These are phyloP conservation scores for Sphaerostilbella broomeana DNA, from an alignment of 2,329 filamentous ascomycete species.

Conservation along the genomic window DNA sequence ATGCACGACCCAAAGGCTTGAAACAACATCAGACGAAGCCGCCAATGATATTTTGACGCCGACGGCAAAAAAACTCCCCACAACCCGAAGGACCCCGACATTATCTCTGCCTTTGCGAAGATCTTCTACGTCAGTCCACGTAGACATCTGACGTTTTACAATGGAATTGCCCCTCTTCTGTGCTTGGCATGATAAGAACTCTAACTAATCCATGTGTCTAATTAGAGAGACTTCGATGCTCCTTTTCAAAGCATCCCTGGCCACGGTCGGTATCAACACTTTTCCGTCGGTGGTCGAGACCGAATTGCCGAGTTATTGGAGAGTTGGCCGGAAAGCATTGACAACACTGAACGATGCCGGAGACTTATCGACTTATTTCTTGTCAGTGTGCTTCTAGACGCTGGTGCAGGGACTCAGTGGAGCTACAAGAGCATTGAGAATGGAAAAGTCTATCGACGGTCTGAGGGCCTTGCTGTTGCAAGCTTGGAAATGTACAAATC, in stretches of 20 bases:
- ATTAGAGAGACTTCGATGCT: slow-evolving; percentile 48
- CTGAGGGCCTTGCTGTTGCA: slow-evolving; percentile 77
- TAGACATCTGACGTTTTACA: neutral
- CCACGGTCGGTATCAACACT: slow-evolving; percentile 83
- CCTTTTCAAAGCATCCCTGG: slow-evolving; percentile 63
- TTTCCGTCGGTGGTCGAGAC: slow-evolving; percentile 71
- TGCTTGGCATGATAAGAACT: neutral
- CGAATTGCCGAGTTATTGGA: slow-evolving; percentile 64
- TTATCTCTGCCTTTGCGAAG: no score
- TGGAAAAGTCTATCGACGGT: slow-evolving; percentile 72
- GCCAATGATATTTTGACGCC: no score
- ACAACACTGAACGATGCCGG: slow-evolving; percentile 66
- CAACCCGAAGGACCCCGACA: no score
- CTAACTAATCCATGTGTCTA: slow-evolving; percentile 1
- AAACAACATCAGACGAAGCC: neutral
- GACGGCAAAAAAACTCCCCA: no score
- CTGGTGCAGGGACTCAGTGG: slow-evolving; percentile 86
- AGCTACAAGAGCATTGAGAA: slow-evolving; percentile 89
- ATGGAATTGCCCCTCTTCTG: neutral
- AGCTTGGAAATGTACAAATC: slow-evolving; percentile 88
- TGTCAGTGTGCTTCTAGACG: slow-evolving; percentile 74
- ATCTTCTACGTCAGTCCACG: no score
- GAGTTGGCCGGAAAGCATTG: slow-evolving; percentile 61
- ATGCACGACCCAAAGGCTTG: neutral
- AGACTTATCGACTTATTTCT: slow-evolving; percentile 73